These are phyloP conservation scores for Tephrocybe sp. DNA, from an alignment of 768 basidiomycete species.

Conservation along the genomic window DNA sequence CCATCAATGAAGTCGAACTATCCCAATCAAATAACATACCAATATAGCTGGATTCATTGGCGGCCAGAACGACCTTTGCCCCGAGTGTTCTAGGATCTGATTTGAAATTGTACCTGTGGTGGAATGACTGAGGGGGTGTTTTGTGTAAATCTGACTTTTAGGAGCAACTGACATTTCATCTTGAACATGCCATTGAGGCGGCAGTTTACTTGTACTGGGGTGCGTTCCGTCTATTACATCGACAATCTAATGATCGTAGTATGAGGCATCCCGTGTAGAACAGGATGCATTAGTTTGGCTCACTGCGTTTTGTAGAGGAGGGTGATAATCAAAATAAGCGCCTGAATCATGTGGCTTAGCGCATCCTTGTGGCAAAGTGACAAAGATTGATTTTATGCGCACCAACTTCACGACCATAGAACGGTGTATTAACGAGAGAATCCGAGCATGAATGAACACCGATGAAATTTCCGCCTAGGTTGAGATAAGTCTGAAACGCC, in stretches of 20 bases:
- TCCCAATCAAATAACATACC: constrained; percentile 31
- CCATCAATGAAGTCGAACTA: neutral
- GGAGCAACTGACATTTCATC: constrained; percentile 54
- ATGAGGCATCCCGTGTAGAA: neutral
- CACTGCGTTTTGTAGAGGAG: constrained; percentile 62
- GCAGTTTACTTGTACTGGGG: constrained; percentile 58
- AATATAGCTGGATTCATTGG: constrained; percentile 61
- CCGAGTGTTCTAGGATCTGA: constrained; percentile 66
- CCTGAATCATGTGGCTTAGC: constrained; percentile 27
- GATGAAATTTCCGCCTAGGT: constrained; percentile 68
- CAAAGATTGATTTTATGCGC: constrained; percentile 2
- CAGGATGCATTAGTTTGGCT: constrained; percentile 15
- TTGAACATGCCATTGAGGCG: constrained; percentile 46
- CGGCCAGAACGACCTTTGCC: constrained; percentile 59
- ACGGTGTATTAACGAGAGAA: constrained; percentile 52
- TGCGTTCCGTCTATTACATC: constrained; percentile 53
- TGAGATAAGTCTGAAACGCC: constrained; percentile 63
- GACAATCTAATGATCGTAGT: constrained; percentile 51
- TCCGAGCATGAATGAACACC: constrained; percentile 68
- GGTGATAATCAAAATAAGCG: constrained; percentile 72
- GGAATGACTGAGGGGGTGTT: neutral
- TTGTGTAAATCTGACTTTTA: neutral
- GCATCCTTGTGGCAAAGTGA: neutral
- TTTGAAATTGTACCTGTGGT: constrained; percentile 63
- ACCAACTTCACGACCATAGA: constrained; percentile 60